These are phyloP conservation scores for Exophiala sideris DNA, from an alignment of 2,329 filamentous ascomycete species.

Conservation along the genomic window DNA sequence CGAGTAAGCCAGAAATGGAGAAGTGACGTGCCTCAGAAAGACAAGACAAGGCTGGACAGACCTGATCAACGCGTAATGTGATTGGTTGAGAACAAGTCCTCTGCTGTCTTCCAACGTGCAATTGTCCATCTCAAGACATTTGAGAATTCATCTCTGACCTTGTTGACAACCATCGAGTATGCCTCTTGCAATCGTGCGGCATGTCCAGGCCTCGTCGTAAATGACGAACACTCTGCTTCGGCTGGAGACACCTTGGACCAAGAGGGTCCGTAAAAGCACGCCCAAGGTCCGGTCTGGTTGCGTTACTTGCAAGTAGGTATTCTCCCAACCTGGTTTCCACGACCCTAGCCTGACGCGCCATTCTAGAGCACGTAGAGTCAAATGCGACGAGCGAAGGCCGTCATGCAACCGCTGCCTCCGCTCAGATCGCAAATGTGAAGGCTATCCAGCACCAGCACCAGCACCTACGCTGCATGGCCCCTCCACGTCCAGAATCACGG, in stretches of 20 bases:
- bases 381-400: slow-evolving; percentile 31
- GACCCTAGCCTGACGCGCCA: not conserved
- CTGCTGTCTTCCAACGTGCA: too few relatives aligned
- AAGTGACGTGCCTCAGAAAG: too few relatives aligned
- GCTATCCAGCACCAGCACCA: slow-evolving; percentile 41
- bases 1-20: too few relatives aligned
- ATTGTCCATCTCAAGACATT: too few relatives aligned
- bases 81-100: too few relatives aligned
- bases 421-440: slow-evolving; percentile 57
- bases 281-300: slow-evolving; percentile 21
- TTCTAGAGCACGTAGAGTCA: slow-evolving; percentile 10
- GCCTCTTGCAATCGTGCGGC: too few relatives aligned
- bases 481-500: slow-evolving; percentile 2
- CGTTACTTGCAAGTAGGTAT: slow-evolving; percentile 22
- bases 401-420: slow-evolving; percentile 52
- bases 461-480: slow-evolving; percentile 32
- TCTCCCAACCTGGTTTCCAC: not conserved
- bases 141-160: too few relatives aligned
- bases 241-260: not conserved
- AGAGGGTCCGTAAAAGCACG: slow-evolving; percentile 9
- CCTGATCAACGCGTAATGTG: too few relatives aligned
- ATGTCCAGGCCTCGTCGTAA: too few relatives aligned
- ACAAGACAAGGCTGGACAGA: too few relatives aligned
- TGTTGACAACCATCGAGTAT: too few relatives aligned
- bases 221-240: too few relatives aligned